Percentiles rank a stretch among this genome's conserved stretches.
These are phyloP conservation scores for Mortierella sp. DNA, from an alignment of 371 early-diverging fungal genomes.

Conservation along the genomic window DNA sequence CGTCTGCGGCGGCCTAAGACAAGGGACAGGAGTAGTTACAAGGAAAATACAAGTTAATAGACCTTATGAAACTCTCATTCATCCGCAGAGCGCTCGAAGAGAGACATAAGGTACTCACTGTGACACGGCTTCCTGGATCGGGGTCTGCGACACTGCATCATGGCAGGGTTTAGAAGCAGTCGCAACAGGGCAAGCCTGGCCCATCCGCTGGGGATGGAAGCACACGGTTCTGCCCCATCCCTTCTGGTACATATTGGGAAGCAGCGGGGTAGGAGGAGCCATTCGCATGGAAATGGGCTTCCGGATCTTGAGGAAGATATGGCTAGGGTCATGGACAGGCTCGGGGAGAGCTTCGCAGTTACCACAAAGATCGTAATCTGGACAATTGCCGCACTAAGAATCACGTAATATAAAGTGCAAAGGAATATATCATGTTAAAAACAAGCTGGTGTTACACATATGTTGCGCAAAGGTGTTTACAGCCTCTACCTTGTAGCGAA, in stretches of 20 bases:
- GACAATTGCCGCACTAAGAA: slow-evolving; percentile 68
- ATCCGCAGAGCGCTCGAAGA: no score
- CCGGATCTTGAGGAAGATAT: slow-evolving; percentile 69
- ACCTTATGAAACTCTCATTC: no score
- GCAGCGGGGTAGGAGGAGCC: slow-evolving; percentile 17
- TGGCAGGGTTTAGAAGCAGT: not conserved
- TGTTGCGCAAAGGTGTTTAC: no score
- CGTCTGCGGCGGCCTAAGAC: slow-evolving; percentile 4
- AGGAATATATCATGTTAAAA: not conserved
- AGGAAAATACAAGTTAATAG: no score
- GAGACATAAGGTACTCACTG: not conserved
- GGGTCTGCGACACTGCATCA: slow-evolving; percentile 6
- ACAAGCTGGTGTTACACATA: no score
- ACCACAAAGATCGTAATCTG: slow-evolving; percentile 68
- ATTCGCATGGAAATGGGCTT: slow-evolving; percentile 26
- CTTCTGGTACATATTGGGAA: slow-evolving; percentile 46
- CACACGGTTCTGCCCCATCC: slow-evolving; percentile 41
- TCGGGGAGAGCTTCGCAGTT: slow-evolving; percentile 61
- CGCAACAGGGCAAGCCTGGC: slow-evolving; percentile 15
- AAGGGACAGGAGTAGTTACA: not conserved
- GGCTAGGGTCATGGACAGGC: slow-evolving; percentile 58
- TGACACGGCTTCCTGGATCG: not conserved
- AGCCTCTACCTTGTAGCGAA: slow-evolving; percentile 75
- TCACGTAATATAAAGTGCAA: not conserved
- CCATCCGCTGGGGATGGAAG: slow-evolving; percentile 21